phyloP scores from a whole-genome alignment of 345 rosid species.

The Cardiospermum halicacabum region DNA sequence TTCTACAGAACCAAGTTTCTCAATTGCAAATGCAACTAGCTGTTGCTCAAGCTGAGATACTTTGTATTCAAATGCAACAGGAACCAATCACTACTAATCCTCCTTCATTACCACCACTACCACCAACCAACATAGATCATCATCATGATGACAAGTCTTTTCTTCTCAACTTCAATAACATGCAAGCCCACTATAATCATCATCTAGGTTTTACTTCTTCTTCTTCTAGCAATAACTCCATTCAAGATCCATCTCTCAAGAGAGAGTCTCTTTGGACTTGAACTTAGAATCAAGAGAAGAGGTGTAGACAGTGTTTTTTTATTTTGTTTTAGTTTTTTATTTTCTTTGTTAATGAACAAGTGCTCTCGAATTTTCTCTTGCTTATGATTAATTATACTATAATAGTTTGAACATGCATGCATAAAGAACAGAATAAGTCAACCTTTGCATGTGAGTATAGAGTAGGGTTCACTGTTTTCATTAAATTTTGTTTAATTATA shows the following conservation, averaged over 20 bases:
- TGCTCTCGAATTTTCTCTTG: not conserved
- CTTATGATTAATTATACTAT: not conserved
- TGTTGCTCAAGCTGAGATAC: conserved; percentile 72
- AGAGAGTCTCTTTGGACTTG: conserved; percentile 75
- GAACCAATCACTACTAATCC: conserved; percentile 28
- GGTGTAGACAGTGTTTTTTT: not conserved
- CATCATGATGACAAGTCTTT: conserved; percentile 44
- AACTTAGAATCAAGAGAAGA: too few species aligned
- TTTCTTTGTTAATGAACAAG: not conserved
- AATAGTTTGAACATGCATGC: not conserved
- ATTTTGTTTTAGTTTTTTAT: not conserved
- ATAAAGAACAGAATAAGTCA: conserved; percentile 10
- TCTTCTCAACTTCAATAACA: conserved; percentile 29
- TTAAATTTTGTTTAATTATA: too few species aligned
- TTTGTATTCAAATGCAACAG: conserved; percentile 77
- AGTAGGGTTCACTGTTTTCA: conserved; percentile 14
- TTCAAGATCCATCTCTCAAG: conserved; percentile 60
- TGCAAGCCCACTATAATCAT: conserved; percentile 27
- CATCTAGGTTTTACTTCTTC: conserved; percentile 52
- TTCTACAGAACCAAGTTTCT: conserved; percentile 72
- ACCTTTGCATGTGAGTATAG: conserved; percentile 29
- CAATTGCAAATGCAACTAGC: conserved; percentile 82
- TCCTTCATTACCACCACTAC: too few species aligned
- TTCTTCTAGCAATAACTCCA: conserved; percentile 43
- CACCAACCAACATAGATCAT: conserved; percentile 21